Evolutionary conservation across 2,329 filamentous ascomycete species (phyloP).

Genomic region (Fusarium concolor): DNA sequence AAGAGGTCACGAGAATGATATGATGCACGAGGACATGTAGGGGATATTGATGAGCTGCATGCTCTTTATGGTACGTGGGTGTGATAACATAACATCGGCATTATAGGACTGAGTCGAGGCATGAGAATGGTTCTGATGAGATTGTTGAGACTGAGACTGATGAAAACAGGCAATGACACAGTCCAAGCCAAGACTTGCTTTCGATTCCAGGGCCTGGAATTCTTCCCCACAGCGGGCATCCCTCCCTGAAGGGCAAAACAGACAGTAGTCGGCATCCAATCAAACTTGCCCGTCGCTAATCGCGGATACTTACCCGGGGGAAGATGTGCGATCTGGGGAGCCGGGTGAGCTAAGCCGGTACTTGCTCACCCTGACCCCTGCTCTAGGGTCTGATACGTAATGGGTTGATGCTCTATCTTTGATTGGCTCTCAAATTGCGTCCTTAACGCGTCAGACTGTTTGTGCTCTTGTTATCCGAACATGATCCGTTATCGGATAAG

Average conservation of each 20-base stretch:
- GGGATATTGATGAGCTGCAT: slow-evolving; percentile 26
- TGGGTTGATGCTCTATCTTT: too few species aligned
- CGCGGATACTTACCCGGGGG: slow-evolving; percentile 25
- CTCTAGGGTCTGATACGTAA: too few species aligned
- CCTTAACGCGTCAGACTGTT: too few species aligned
- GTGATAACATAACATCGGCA: background rate
- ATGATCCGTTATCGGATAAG: too few species aligned
- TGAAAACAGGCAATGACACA: background rate
- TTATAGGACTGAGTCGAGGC: slow-evolving; percentile 2
- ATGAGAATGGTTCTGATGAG: background rate
- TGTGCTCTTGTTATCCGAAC: too few species aligned
- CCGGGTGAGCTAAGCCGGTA: too few species aligned
- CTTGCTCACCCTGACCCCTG: too few species aligned
- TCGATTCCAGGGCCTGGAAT: slow-evolving; percentile 18
- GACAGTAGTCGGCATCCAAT: slow-evolving; percentile 25
- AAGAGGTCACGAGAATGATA: background rate
- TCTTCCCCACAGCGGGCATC: slow-evolving; percentile 28
- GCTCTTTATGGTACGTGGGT: slow-evolving; percentile 34
- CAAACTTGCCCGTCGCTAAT: slow-evolving; percentile 23
- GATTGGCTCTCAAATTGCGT: too few species aligned
- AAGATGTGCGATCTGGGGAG: too few species aligned
- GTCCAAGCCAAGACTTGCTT: slow-evolving; percentile 2
- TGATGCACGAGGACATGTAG: slow-evolving; percentile 7
- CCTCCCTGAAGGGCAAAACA: slow-evolving; percentile 18
- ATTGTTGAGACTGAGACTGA: slow-evolving; percentile 2